Evolutionary conservation across 2,329 filamentous ascomycete species (phyloP), one percentile per base, ranked within the genome.

Genomic region (Magnaporthiopsis incrustans): DNA sequence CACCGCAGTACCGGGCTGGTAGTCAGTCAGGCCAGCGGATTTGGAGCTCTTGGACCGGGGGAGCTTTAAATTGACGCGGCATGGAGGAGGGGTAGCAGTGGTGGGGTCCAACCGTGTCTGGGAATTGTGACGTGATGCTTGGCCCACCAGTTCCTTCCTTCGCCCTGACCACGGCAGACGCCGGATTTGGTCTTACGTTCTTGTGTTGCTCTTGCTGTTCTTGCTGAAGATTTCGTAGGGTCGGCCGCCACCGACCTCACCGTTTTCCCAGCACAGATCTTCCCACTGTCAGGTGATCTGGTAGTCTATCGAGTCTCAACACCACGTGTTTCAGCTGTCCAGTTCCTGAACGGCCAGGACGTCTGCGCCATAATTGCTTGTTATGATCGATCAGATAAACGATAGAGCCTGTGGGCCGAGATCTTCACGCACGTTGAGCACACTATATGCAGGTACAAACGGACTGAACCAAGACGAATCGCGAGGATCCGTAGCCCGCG

Each of bases 121-220:
- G 35, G 15, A 60, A 35, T 35, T 60, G 66, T 69, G 67, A 69
- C 68, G 68, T 69, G 67, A 69, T 53, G 44, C 22, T 53, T 53
- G 44, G 44, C 44, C 44, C 44, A 53, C 44, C 44, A 53, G 44
- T 22, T 53, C 44, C 44, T 11, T 53, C 44, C 22, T 4, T 22
- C 18, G 8, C 33, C 12, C 44, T 30, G 18, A 25, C 18, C 3
- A 53, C 44, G 44, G 44, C 6, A 53, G n/a, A 53, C 4, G n/a
- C 44, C 44, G 44, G 44, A 25, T 10, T 53, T 22, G 5, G 44
- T 22, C 44, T 44, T 44, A 18, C 22, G 44, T 53, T 22, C 18
- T 53, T n/a, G 2, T 4, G 15, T 14, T 38, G 14, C 10, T 38
- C 14, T 18, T 44, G 38, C 4, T 44, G 38, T 44, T 44, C 38